Evolutionary conservation across 805 yeast genomes (phyloP), one percentile per base, ranked within the genome.

Genomic region (Suhomyces tanzawaensis): DNA sequence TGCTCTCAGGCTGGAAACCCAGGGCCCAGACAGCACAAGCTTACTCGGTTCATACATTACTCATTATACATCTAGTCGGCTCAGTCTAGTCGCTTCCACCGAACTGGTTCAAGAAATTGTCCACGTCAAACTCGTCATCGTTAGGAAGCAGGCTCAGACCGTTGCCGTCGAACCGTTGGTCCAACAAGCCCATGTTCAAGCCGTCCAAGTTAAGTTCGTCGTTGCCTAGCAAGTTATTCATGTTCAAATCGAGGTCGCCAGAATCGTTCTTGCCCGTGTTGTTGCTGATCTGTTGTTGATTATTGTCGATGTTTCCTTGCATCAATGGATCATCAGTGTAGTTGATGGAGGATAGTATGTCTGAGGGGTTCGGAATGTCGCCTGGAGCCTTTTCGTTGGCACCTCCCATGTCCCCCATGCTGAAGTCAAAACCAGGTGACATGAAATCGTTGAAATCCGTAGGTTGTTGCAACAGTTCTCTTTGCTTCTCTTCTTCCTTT

Each of bases 111-210:
- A 69, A 58, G 41, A 69, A 69, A 45, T 58, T 65, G 36, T 69
- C 74, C 25, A 69, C 74, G 42, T 69, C 73, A 48, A 69, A 69
- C 37, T 67, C 73, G 39, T 66, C 73, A 23, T 64, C 69, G 15
- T 42, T 48, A n/a, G 44, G 46, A 12, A 45, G 42, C 13, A 48
- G 51, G 11, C 40, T 49, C 11, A 49, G 55, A 19, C 37, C 47
- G 6, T 45, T 42, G 19, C 42, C 40, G 21, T 62, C 67, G 19
- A 46, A 52, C 6, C 60, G 65, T 34, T 55, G 62, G 34, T 64
- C 69, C 24, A 67, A 48, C 36, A 69, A 46, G 38, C 61, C 58
- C 71, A 66, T 66, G 41, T 67, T 65, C 29, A 69, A 49, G 5
- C 71, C 74, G 39, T 69, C 72, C 15, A 69, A 48, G n/a, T 66